These are phyloP conservation scores for Durio zibethinus DNA, from an alignment of 345 rosid species.

Conservation along the genomic window DNA sequence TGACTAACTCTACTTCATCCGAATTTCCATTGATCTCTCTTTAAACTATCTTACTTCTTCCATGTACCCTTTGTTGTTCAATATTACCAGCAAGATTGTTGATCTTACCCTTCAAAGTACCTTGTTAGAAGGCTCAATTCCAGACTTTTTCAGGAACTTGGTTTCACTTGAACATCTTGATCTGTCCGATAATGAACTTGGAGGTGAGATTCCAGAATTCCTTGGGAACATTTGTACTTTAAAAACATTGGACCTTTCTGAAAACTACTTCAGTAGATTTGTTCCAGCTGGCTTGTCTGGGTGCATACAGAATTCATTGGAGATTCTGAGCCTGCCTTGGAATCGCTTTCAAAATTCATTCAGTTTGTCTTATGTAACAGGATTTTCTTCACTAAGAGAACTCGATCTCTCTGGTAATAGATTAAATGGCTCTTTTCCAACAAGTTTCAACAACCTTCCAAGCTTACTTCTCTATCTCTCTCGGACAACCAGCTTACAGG, in stretches of 20 bases:
- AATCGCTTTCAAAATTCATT: background rate
- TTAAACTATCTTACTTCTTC: background rate
- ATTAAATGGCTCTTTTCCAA: background rate
- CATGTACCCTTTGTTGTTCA: conserved; percentile 15
- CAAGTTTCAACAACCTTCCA: background rate
- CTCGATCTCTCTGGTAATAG: background rate
- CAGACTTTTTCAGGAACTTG: background rate
- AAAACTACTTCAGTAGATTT: background rate
- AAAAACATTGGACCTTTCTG: background rate
- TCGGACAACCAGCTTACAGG: background rate
- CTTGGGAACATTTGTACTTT: background rate
- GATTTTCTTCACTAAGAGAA: background rate
- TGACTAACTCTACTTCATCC: conserved; percentile 8
- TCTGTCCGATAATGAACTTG: background rate
- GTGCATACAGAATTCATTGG: background rate
- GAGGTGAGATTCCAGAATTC: background rate
- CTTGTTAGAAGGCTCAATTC: background rate
- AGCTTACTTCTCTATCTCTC: background rate
- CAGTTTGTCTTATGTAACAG: background rate
- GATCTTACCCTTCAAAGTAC: background rate
- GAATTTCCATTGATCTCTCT: conserved; percentile 7
- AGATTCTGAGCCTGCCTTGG: background rate
- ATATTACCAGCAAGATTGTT: conserved; percentile 12
- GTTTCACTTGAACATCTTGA: background rate
- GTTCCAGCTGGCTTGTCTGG: background rate